Percentiles rank a stretch among this genome's conserved stretches.
Conservation (phyloP, 108 stramenopile genomes). For the Nitzschia inconspicua region DNA sequence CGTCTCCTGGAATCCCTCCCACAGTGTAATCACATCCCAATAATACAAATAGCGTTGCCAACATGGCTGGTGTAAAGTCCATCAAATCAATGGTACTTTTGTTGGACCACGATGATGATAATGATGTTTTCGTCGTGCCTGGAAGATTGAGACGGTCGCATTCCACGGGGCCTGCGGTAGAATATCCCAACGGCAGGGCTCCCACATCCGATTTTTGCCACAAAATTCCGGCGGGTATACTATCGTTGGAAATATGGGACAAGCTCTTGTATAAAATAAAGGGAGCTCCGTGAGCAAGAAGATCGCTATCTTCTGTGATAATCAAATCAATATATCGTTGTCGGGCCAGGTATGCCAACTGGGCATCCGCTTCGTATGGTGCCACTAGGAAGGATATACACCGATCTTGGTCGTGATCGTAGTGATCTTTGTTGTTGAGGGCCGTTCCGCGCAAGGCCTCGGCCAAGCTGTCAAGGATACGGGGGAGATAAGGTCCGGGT, state of each 20-base stretch:
- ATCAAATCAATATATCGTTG: conserved; percentile 75
- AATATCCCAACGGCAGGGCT: background rate
- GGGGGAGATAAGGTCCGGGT: conserved; percentile 34
- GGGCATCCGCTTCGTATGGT: conserved; percentile 98
- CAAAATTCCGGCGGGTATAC: background rate
- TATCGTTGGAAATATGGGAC: conserved; percentile 41
- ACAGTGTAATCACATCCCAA: conserved; percentile 97
- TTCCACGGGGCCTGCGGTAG: background rate
- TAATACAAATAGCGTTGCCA: conserved; percentile 88
- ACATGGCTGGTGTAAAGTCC: conserved; percentile 84
- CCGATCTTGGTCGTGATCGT: conserved; percentile 45
- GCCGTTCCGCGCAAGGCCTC: conserved; percentile 17
- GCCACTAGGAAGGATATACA: conserved; percentile 58
- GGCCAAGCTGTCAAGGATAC: conserved; percentile 34
- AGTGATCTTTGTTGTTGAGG: conserved; percentile 6
- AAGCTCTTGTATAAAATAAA: conserved; percentile 86
- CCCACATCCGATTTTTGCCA: background rate
- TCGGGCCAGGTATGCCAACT: conserved; percentile 86
- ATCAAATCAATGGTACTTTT: conserved; percentile 23
- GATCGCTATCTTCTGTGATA: conserved; percentile 97
- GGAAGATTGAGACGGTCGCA: background rate
- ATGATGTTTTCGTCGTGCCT: background rate
- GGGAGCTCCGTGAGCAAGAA: conserved; percentile 76
- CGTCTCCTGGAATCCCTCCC: too few species aligned
- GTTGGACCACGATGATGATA: background rate